Percentiles rank a stretch among this genome's conserved stretches.
Evolutionary conservation across 1,284 basidiomycete genomes (phyloP).

Genomic region (Paramarasmius palmivorus): DNA sequence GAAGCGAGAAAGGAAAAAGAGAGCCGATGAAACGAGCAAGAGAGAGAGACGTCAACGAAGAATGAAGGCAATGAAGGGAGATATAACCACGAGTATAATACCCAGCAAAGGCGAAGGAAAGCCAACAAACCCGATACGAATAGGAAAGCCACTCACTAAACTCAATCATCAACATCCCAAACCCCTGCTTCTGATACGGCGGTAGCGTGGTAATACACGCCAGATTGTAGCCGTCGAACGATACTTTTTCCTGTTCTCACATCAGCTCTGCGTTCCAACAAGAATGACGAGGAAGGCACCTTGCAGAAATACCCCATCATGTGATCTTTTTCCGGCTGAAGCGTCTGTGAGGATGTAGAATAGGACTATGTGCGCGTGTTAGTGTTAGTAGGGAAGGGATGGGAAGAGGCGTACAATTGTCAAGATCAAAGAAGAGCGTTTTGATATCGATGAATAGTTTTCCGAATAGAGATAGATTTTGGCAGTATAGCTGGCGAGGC

Average conservation of each 20-base stretch:
- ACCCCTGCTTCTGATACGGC: conserved; percentile 88
- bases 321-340: conserved; percentile 72
- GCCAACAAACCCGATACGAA: too few relatives aligned
- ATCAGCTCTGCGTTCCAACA: not conserved
- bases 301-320: conserved; percentile 97
- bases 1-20: too few relatives aligned
- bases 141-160: conserved; percentile 65
- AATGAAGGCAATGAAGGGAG: too few relatives aligned
- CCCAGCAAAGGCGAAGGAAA: too few relatives aligned
- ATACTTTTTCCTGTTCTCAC: conserved; percentile 79
- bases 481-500: conserved; percentile 81
- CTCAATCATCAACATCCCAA: conserved; percentile 96
- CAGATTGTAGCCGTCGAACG: conserved; percentile 96
- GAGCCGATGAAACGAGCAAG: too few relatives aligned
- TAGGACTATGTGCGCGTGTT: conserved; percentile 53
- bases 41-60: too few relatives aligned
- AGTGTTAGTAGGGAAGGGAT: conserved; percentile 1
- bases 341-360: conserved; percentile 95
- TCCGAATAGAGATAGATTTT: conserved; percentile 93
- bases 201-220: conserved; percentile 97
- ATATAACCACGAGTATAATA: too few relatives aligned
- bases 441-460: conserved; percentile 99
- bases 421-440: conserved; percentile 93
- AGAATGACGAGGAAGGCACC: conserved; percentile 36
- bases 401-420: conserved; percentile 61